Evolutionary conservation across 495 filamentous ascomycete genomes (phyloP).

Genomic region (Penicillium dipodomyicola): DNA sequence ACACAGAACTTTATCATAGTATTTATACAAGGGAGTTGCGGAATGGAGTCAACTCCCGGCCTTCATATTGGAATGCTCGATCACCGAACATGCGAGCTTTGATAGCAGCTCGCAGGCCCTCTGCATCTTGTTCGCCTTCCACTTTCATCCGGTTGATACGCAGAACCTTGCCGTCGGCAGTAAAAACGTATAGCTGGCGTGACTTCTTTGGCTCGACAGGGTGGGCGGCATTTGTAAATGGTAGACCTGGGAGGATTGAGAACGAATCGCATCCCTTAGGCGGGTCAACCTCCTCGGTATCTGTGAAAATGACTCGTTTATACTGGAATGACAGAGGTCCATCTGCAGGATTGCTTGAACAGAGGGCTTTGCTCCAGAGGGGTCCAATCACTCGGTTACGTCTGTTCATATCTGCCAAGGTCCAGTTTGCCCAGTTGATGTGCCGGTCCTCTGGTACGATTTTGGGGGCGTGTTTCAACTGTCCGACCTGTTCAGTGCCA

Average conservation of each 20-base stretch:
- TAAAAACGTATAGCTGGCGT: constrained; percentile 40
- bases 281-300: constrained; percentile 37
- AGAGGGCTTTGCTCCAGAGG: constrained; percentile 51
- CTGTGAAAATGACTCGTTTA: constrained; percentile 41
- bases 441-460: constrained; percentile 52
- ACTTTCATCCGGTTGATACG: constrained; percentile 45
- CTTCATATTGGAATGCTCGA: constrained; percentile 28
- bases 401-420: constrained; percentile 43
- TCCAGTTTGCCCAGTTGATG: constrained; percentile 54
- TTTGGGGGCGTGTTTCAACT: constrained; percentile 48
- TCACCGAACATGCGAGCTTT: constrained; percentile 45
- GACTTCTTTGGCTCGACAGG: constrained; percentile 30
- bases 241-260: constrained; percentile 36
- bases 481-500: constrained; percentile 21
- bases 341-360: constrained; percentile 19
- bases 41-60: constrained; percentile 35
- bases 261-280: constrained; percentile 31
- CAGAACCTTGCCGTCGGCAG: constrained; percentile 36
- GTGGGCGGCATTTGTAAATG: constrained; percentile 35
- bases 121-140: constrained; percentile 39
- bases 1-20: neutral
- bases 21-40: constrained; percentile 38
- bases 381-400: constrained; percentile 52
- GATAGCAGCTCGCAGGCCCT: constrained; percentile 40
- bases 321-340: constrained; percentile 25